These are phyloP conservation scores for Dactylellina cionopaga DNA, from an alignment of 2,329 filamentous ascomycete genomes.

Conservation along the genomic window DNA sequence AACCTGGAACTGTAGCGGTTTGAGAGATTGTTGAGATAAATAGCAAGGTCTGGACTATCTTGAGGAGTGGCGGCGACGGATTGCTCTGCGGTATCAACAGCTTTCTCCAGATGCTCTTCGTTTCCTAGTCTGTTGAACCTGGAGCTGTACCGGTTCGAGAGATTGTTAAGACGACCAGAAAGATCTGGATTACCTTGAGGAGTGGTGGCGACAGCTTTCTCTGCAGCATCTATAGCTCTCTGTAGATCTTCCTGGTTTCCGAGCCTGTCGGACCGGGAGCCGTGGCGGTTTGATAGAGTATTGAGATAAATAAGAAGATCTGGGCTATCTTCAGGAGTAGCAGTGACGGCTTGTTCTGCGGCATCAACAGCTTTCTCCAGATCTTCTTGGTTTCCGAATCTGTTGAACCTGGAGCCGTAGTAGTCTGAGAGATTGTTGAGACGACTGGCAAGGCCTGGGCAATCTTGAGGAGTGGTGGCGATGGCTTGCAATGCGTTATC, in stretches of 20 bases:
- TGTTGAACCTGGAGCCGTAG: background rate
- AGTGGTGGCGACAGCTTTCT: background rate
- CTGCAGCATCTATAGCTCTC: background rate
- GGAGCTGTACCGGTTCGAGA: background rate
- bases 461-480: background rate
- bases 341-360: background rate
- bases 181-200: background rate
- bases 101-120: background rate
- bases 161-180: background rate
- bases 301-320: background rate
- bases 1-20: background rate
- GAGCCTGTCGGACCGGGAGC: background rate
- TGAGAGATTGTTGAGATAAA: background rate
- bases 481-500: background rate
- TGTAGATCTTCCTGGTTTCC: background rate
- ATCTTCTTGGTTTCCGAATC: background rate
- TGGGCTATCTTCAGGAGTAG: background rate
- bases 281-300: background rate
- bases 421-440: background rate
- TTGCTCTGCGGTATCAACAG: background rate
- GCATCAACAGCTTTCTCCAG: background rate
- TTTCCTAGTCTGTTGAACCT: slow-evolving; percentile 1
- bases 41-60: slow-evolving; percentile 3
- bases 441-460: background rate
- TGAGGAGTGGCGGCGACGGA: background rate